Evolutionary conservation across 768 basidiomycete species (phyloP), one percentile per base, ranked within the genome.

Genomic region (Amanita polypyramis): DNA sequence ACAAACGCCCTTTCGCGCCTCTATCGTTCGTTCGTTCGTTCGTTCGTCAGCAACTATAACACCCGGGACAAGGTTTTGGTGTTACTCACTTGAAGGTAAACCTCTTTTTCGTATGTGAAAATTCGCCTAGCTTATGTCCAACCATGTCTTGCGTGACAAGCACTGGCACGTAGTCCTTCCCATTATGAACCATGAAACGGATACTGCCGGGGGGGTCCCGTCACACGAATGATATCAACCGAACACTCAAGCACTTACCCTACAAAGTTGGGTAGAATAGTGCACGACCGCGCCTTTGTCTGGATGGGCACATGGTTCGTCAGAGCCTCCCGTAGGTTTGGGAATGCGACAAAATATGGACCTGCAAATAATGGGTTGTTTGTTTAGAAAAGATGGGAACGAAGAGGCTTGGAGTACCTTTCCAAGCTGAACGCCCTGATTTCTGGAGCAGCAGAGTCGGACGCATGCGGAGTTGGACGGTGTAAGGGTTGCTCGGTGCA

Each of bases 61-160:
- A 7, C 45, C 17, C 2, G 4, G 27, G 12, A 15, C 14, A 21
- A 4, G 3, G 9, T 46, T 27, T 36, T 33, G n/a, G 30, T 3
- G 7, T 15, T 33, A 80, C 88, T 61, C 61, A 92, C 92, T 79
- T 86, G 70, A 82, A 92, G 27, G 71, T 76, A 63, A 93, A 94
- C 47, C 77, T 77, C 65, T 91, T 93, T 69, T 85, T 82, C 30
- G 94, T 97, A 55, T 82, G 78, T 34, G 91, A 70, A 64, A 98
- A 97, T 71, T 97, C 93, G 45, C 95, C 95, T 45, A 98, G 66
- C 64, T 99, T 99, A 63, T 99, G 94, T 0, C 95, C 95, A 1
- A 99, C 91, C 95, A 98, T 98, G 63, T 97, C 95, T 62, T 94
- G 90, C 3, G 88, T 92, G 54, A 99, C 74, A 37, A 74, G 65